phyloP scores from a whole-genome alignment of 495 filamentous ascomycete species.

The Zalerion maritima region DNA sequence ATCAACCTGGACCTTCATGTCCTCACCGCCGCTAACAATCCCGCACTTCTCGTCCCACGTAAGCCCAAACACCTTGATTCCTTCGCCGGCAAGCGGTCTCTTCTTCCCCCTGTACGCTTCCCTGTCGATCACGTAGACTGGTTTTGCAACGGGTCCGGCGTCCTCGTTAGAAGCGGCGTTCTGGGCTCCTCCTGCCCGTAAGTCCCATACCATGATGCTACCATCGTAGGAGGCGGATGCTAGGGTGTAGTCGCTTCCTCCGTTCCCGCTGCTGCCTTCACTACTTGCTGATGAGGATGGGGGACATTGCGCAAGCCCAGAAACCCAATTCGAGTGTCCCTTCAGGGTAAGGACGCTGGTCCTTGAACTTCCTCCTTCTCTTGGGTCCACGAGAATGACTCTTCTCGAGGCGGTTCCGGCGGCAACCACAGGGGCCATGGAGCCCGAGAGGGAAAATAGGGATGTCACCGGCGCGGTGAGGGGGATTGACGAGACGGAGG shows the following conservation, averaged over 20 bases:
- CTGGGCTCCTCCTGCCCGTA: constrained; percentile 47
- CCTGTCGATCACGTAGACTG: constrained; percentile 66
- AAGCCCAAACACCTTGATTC: constrained; percentile 81
- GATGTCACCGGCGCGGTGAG: constrained; percentile 70
- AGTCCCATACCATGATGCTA: constrained; percentile 84
- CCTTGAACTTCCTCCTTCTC: constrained; percentile 51
- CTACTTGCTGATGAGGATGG: too few relatives aligned
- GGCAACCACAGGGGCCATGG: constrained; percentile 51
- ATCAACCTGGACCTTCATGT: constrained; percentile 87
- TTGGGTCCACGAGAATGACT: constrained; percentile 81
- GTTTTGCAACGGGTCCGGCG: constrained; percentile 60
- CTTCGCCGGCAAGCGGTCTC: constrained; percentile 50
- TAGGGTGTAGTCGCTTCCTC: constrained; percentile 62
- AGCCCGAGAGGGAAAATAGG: constrained; percentile 48
- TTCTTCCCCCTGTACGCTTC: constrained; percentile 40
- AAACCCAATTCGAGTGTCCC: constrained; percentile 77
- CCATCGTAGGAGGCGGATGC: constrained; percentile 80
- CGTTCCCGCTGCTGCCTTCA: too few relatives aligned
- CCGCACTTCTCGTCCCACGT: constrained; percentile 73
- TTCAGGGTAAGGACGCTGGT: constrained; percentile 75
- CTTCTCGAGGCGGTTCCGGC: constrained; percentile 74
- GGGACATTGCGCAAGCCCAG: constrained; percentile 52
- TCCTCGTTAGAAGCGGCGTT: too few relatives aligned
- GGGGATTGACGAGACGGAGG: constrained; percentile 61
- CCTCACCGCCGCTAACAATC: constrained; percentile 84